These are phyloP conservation scores for Ascochyta pisi DNA, from an alignment of 2,329 filamentous ascomycete species.

Conservation along the genomic window DNA sequence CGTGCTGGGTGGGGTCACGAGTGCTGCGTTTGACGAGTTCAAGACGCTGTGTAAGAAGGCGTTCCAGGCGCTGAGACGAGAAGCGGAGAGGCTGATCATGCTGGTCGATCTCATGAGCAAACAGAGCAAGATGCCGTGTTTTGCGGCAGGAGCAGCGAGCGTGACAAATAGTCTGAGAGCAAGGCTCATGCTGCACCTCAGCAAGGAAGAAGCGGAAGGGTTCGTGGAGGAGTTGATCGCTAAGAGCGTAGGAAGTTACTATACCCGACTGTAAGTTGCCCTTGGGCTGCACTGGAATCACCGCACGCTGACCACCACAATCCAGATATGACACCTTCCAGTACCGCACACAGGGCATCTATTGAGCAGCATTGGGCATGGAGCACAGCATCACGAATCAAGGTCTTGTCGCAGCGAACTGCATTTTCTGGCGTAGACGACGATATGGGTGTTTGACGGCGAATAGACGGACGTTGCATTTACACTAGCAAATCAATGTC, in stretches of 20 bases:
- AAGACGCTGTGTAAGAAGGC: constrained; percentile 82
- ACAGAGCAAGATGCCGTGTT: constrained; percentile 83
- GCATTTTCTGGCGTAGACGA: not conserved
- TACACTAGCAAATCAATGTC: constrained; percentile 4
- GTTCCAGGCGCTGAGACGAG: constrained; percentile 80
- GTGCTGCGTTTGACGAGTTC: constrained; percentile 75
- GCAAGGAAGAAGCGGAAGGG: constrained; percentile 78
- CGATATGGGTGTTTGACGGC: not conserved
- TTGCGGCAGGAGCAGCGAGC: constrained; percentile 73
- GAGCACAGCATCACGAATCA: not conserved
- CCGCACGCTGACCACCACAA: not conserved
- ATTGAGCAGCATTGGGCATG: constrained; percentile 56
- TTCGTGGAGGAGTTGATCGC: constrained; percentile 83
- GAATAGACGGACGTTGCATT: not conserved
- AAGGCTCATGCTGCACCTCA: constrained; percentile 82
- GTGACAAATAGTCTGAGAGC: constrained; percentile 74
- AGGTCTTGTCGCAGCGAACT: not conserved
- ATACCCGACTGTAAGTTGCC: constrained; percentile 75
- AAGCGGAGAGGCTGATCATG: constrained; percentile 81
- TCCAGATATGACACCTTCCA: constrained; percentile 82
- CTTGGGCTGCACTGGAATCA: not conserved
- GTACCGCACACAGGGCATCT: constrained; percentile 87
- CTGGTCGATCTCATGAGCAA: constrained; percentile 84
- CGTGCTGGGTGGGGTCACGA: constrained; percentile 75
- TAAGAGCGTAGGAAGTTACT: constrained; percentile 86